phyloP scores from a whole-genome alignment of 768 basidiomycete genomes.

The Clitopilus passeckerianus region DNA sequence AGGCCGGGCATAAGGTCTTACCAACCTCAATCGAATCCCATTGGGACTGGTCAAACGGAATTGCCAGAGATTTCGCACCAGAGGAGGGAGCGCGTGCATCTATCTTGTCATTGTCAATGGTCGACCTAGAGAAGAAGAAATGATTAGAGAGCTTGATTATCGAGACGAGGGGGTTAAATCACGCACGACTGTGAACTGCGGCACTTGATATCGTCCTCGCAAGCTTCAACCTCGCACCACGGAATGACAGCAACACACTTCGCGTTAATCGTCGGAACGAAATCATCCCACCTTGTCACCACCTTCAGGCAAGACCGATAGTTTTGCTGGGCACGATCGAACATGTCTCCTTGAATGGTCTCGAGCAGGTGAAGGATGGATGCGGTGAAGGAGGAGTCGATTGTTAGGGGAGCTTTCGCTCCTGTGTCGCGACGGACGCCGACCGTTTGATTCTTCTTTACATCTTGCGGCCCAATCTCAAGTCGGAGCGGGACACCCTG shows the following conservation, averaged over 20 bases:
- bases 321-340: slow-evolving; percentile 62
- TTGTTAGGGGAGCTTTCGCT: slow-evolving; percentile 35
- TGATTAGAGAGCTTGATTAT: background rate
- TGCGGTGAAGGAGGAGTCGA: slow-evolving; percentile 13
- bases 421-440: slow-evolving; percentile 73
- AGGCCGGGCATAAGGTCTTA: slow-evolving; percentile 86
- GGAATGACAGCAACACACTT: slow-evolving; percentile 88
- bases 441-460: slow-evolving; percentile 76
- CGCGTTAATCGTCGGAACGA: slow-evolving; percentile 86
- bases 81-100: slow-evolving; percentile 97
- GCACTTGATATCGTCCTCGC: slow-evolving; percentile 99
- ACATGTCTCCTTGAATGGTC: slow-evolving; percentile 89
- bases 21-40: slow-evolving; percentile 79
- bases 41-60: slow-evolving; percentile 88
- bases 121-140: slow-evolving; percentile 45
- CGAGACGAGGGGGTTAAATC: background rate
- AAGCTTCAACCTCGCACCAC: slow-evolving; percentile 91
- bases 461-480: slow-evolving; percentile 92
- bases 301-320: slow-evolving; percentile 69
- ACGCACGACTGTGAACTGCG: slow-evolving; percentile 75
- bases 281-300: slow-evolving; percentile 85
- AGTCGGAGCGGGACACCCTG: slow-evolving; percentile 96
- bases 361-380: slow-evolving; percentile 67
- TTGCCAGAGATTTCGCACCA: slow-evolving; percentile 94
- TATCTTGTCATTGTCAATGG: too few relatives aligned